Conservation (phyloP, 2,329 filamentous ascomycete species). For the Dothistroma pini region DNA sequence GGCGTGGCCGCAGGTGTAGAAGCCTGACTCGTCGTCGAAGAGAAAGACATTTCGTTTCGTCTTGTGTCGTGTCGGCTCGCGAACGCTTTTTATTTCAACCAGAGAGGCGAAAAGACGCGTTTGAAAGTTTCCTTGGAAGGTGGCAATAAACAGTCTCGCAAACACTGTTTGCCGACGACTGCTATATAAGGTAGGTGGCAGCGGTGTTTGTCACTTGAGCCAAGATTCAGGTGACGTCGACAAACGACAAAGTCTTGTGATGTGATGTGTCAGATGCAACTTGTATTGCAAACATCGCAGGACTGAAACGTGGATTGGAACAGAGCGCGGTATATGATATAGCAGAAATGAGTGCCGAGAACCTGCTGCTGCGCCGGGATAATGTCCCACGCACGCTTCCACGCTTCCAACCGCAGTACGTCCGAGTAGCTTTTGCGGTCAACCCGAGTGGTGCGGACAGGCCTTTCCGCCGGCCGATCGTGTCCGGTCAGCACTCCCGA, state of each 20-base stretch:
- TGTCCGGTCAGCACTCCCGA: slow-evolving; percentile 2
- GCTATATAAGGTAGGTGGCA: slow-evolving; percentile 12
- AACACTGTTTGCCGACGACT: neutral
- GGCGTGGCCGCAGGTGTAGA: slow-evolving; percentile 3
- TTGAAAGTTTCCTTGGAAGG: neutral
- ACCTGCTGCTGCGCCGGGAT: slow-evolving; percentile 2
- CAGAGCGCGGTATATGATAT: slow-evolving; percentile 6
- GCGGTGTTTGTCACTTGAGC: slow-evolving; percentile 4
- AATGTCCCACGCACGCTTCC: slow-evolving; percentile 4
- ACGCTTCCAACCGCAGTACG: slow-evolving; percentile 1
- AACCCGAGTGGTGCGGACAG: neutral
- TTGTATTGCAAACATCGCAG: slow-evolving; percentile 1
- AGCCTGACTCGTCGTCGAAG: slow-evolving; percentile 6
- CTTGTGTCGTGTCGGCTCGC: slow-evolving; percentile 1
- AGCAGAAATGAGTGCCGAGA: slow-evolving; percentile 4
- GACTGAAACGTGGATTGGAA: slow-evolving; percentile 4
- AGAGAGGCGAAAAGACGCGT: neutral
- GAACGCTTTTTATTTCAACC: neutral
- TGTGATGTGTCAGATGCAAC: slow-evolving; percentile 12
- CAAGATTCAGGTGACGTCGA: slow-evolving; percentile 6
- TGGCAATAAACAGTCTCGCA: slow-evolving; percentile 6
- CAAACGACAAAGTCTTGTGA: slow-evolving; percentile 13
- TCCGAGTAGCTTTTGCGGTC: slow-evolving; percentile 12
- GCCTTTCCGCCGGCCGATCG: neutral
- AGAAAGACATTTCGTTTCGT: slow-evolving; percentile 11